Evolutionary conservation across 2,329 filamentous ascomycete genomes (phyloP).

Genomic region (Botrytis byssoidea): DNA sequence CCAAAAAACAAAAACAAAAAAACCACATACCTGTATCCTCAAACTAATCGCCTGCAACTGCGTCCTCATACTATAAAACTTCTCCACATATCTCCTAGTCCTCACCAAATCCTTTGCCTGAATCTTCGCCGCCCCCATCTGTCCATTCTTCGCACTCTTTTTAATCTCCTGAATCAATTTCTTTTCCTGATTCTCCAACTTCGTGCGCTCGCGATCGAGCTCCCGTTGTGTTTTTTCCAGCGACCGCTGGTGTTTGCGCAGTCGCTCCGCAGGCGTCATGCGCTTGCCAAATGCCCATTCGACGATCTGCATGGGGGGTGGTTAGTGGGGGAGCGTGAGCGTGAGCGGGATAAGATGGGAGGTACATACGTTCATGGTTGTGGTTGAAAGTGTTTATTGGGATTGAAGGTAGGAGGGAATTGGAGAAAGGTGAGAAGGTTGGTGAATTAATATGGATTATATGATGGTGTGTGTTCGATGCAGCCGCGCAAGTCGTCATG

Average conservation of each 20-base stretch:
- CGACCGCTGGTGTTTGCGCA: constrained; percentile 91
- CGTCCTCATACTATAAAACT: constrained; percentile 98
- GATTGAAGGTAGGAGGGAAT: too few relatives aligned
- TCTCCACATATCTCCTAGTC: constrained; percentile 91
- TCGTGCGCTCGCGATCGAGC: constrained; percentile 89
- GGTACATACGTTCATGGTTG: constrained; percentile 54
- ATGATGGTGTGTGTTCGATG: constrained; percentile 7
- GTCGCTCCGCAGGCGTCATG: constrained; percentile 91
- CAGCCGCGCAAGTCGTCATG: constrained; percentile 17
- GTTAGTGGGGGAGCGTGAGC: not conserved
- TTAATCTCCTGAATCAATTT: constrained; percentile 95
- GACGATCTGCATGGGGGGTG: constrained; percentile 63
- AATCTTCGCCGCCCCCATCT: constrained; percentile 98
- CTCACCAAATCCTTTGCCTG: constrained; percentile 96
- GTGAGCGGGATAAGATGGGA: not conserved
- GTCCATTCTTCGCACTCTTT: constrained; percentile 95
- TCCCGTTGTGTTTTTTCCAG: constrained; percentile 97
- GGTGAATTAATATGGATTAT: constrained; percentile 1
- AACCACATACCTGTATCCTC: constrained; percentile 72
- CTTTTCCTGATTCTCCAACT: constrained; percentile 98
- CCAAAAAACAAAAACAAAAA: not conserved
- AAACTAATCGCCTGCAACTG: constrained; percentile 95
- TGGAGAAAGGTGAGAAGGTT: not conserved
- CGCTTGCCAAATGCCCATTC: constrained; percentile 99
- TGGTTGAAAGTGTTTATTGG: not conserved